Evolutionary conservation across 225 moss, liverwort and hornwort species (phyloP).

Genomic region (Bryoerythrophyllum caledonicum): DNA sequence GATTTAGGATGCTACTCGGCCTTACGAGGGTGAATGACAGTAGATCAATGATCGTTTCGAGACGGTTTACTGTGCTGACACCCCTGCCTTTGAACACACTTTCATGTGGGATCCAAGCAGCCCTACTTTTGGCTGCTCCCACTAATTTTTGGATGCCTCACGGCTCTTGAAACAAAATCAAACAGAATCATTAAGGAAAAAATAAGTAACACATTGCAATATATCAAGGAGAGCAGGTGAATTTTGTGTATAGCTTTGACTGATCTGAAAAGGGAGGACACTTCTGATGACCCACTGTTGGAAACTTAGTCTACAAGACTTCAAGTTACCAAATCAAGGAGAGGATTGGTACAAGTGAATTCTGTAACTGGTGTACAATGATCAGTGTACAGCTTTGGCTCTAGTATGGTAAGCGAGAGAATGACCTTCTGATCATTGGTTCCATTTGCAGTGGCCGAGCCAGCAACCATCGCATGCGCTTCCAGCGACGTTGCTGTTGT

Average conservation of each 20-base stretch:
- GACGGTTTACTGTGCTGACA: conserved; percentile 76
- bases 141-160: conserved; percentile 71
- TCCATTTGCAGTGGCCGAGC: conserved; percentile 70
- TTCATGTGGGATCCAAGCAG: conserved; percentile 32
- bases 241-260: too few species aligned
- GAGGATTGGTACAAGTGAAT: neutral
- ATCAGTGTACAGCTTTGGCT: conserved; percentile 3
- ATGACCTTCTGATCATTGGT: conserved; percentile 7
- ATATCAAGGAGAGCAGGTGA: neutral
- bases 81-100: conserved; percentile 84
- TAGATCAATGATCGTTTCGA: conserved; percentile 35
- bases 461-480: conserved; percentile 53
- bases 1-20: fast-evolving
- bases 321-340: neutral
- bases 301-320: too few species aligned
- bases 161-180: conserved; percentile 13
- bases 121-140: conserved; percentile 59
- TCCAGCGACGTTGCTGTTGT: conserved; percentile 28
- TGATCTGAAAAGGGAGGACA: too few species aligned
- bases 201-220: too few species aligned
- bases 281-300: neutral
- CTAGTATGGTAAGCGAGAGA: neutral
- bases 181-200: conserved; percentile 1
- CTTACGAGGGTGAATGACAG: conserved; percentile 48
- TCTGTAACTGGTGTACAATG: conserved; percentile 5